Evolutionary conservation across 2,329 filamentous ascomycete species (phyloP), one percentile per base, ranked within the genome.

Genomic region (Neopestalotiopsis clavispora): DNA sequence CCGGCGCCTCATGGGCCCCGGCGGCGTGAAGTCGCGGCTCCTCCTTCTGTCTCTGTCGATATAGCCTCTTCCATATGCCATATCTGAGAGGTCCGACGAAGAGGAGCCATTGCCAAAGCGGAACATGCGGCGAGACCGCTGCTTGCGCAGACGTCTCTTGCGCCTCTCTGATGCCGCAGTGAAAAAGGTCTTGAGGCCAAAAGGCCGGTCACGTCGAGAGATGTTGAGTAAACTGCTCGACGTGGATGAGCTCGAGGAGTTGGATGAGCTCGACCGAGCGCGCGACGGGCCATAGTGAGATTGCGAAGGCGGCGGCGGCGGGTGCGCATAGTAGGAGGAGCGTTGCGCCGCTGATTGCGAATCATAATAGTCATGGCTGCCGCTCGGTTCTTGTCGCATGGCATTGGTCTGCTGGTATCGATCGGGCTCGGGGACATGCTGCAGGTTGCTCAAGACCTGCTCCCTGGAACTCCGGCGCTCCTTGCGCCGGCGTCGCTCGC

Each of bases 61-160:
- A 71, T 86, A 91, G 17, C 89, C 90, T 67, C 81, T 84, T 10
- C 91, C 90, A 75, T 92, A 93, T 10, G 90, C 90, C 70, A 93
- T 80, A 75, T 93, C 91, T 23, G 87, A 88, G 77, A 92, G 89
- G 67, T 92, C 83, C 0, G 90, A 91, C 0, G 90, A 92, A 2
- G 89, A 91, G 1, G 90, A 92, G 1, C 87, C 90, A 74, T 90
- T 91, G 67, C 82, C 84, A 73, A 89, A 86, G 68, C 84, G 86
- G 57, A 90, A 84, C 66, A 91, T 85, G 69, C 72, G 71, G 49
- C 67, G 67, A 4, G 88, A 85, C 52, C 84, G 83, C 71, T 81
- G 84, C 72, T 83, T 84, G 68, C 83, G 84, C 72, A 83, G 72
- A 52, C 77, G 77, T 66, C 73, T 76, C 42, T 79, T 79, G n/a